A percentile compares a stretch with the other conserved stretches of the same genome.
phyloP scores from a whole-genome alignment of 768 basidiomycete genomes.

The Boletus barrowsii region DNA sequence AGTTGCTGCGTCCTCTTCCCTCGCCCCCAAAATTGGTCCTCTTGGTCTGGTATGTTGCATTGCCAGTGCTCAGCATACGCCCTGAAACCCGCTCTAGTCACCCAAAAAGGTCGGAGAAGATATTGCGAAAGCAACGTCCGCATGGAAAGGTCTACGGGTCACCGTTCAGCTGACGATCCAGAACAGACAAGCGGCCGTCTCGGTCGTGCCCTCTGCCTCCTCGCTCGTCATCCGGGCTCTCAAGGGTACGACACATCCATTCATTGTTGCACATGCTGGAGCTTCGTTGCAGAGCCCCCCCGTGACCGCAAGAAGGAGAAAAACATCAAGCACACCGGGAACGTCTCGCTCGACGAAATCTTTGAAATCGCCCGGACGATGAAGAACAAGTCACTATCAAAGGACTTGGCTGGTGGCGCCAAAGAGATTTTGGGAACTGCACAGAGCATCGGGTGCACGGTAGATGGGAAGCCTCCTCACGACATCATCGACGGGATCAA shows the following conservation, averaged over 20 bases:
- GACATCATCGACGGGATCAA: conserved; percentile 88
- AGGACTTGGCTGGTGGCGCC: conserved; percentile 81
- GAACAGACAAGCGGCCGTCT: conserved; percentile 97
- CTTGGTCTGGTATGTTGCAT: conserved; percentile 83
- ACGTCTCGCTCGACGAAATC: conserved; percentile 91
- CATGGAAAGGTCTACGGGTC: conserved; percentile 99
- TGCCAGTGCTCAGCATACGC: not conserved
- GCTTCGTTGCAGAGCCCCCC: conserved; percentile 72
- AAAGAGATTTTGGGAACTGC: conserved; percentile 99
- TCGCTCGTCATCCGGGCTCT: conserved; percentile 97
- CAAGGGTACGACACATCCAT: conserved; percentile 67
- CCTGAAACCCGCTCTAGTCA: conserved; percentile 54
- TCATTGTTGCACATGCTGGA: not conserved
- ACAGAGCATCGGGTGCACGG: conserved; percentile 94
- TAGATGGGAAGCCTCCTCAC: conserved; percentile 91
- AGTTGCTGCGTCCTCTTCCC: conserved; percentile 96
- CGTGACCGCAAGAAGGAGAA: conserved; percentile 99
- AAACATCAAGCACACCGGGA: conserved; percentile 98
- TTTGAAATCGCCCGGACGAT: conserved; percentile 94
- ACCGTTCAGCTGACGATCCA: conserved; percentile 99
- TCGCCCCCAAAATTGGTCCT: conserved; percentile 99
- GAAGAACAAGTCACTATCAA: conserved; percentile 91
- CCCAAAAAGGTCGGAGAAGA: conserved; percentile 99
- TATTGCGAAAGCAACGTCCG: conserved; percentile 96
- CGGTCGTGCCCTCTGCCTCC: conserved; percentile 95